Base-by-base conservation (phyloP, 129 eudicot species). In the Artemisia tridentata region DNA sequence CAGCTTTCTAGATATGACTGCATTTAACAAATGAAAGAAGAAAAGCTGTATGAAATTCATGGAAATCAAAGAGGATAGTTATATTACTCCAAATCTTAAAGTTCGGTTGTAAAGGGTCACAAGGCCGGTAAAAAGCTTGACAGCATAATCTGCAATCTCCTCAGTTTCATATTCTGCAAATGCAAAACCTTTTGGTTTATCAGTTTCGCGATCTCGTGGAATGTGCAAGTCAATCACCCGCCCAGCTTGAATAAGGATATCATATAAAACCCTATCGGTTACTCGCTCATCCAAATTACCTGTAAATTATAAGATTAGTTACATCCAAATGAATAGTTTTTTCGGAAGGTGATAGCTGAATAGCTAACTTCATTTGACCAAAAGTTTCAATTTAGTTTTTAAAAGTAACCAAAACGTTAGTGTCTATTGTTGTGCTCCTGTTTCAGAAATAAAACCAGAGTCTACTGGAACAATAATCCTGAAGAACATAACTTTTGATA, bases 281-380 rank as follows among this genome's bases (percentile, higher is more conserved):
- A 92, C 98, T 74, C 90, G 82, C 81, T 89, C 98, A 74, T 92
- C 98, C 85, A 92, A 79, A 80, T 85, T 87, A 64, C 96, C 92
- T 92, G 86, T 51, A 29, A 55, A 55, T 8, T 55, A 18, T 51
- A 49, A 64, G 2, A 65, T 31, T 48, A 56, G 57, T 34, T 53
- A 54, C 4, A 60, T 11, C 15, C 29, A 60, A 18, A 49, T 56
- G 20, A 2, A 17, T 21, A 63, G 13, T 45, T 46, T 11, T 14
- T 10, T 45, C 8, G 20, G 21, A 11, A 45, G 20, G 47, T 31
- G 17, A 13, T 11, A 59, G 20, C 75, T 41, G 11, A 46, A 9
- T 61, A 58, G 45, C 67, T 21, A 58, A 45, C 27, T 15, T 7
- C 67, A 10, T 43, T n/a, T 47, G 8, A 19, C 43, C 65, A 70